Conservation (phyloP, 495 filamentous ascomycete species). For the Talaromyces liani region DNA sequence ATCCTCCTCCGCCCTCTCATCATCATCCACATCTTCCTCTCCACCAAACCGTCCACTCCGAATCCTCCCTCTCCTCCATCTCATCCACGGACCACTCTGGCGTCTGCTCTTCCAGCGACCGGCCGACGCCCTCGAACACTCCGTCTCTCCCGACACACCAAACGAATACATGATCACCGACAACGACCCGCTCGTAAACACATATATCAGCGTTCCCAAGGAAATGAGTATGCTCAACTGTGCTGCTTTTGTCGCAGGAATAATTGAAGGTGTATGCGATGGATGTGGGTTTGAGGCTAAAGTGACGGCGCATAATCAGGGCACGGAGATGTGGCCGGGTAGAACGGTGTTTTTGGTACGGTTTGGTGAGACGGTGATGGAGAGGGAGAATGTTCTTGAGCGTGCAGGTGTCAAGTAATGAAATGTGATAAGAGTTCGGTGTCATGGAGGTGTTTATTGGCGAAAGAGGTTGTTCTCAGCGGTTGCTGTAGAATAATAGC, state of each 20-base stretch:
- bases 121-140: constrained; percentile 88
- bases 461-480: not conserved
- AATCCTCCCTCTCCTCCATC: constrained; percentile 86
- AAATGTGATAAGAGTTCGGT: not conserved
- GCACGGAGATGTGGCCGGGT: constrained; percentile 80
- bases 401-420: constrained; percentile 37
- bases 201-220: constrained; percentile 82
- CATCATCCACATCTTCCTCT: constrained; percentile 58
- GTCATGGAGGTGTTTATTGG: not conserved
- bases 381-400: constrained; percentile 71
- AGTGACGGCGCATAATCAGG: constrained; percentile 87
- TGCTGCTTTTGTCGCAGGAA: constrained; percentile 89
- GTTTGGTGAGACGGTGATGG: constrained; percentile 81
- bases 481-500: not conserved
- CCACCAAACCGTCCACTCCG: constrained; percentile 72
- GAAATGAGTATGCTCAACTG: constrained; percentile 97
- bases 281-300: constrained; percentile 80
- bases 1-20: constrained; percentile 76
- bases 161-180: constrained; percentile 98
- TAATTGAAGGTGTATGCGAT: constrained; percentile 93
- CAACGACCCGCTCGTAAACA: constrained; percentile 92
- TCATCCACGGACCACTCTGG: constrained; percentile 88
- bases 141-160: constrained; percentile 65
- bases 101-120: constrained; percentile 83
- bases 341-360: constrained; percentile 93